Evolutionary conservation across 805 yeast species (phyloP).

Genomic region (Hemisphaericaspora nanyangensis): DNA sequence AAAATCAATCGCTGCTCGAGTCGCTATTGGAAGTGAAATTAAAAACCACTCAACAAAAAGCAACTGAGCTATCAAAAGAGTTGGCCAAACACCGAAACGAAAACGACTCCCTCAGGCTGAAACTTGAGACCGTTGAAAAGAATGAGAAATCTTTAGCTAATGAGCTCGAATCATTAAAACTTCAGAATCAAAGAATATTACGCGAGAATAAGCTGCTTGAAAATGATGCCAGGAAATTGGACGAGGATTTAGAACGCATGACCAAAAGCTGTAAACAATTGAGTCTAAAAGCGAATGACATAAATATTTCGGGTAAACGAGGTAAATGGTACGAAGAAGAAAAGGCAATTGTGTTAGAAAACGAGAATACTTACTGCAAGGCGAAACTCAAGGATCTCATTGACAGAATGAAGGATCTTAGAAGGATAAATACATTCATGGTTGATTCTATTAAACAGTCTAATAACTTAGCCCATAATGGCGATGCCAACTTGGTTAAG

Average conservation of each 20-base stretch:
- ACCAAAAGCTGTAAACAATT: conserved; percentile 4
- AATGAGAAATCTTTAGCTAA: conserved; percentile 4
- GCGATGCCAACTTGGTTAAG: conserved; percentile 16
- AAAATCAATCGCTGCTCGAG: conserved; percentile 1
- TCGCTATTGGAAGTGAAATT: conserved; percentile 6
- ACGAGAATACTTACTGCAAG: conserved; percentile 43
- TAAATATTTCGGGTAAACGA: not conserved
- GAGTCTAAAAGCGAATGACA: not conserved
- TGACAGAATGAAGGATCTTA: conserved; percentile 29
- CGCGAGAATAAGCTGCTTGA: conserved; percentile 9
- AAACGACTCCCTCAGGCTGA: not conserved
- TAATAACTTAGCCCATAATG: conserved; percentile 11
- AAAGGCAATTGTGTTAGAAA: conserved; percentile 22
- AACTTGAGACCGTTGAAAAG: not conserved
- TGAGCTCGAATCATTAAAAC: conserved; percentile 21
- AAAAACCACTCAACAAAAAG: conserved; percentile 2
- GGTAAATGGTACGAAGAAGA: not conserved
- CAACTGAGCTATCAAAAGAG: not conserved
- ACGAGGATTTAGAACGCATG: conserved; percentile 12
- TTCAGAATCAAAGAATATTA: conserved; percentile 9
- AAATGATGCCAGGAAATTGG: conserved; percentile 18
- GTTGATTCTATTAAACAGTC: conserved; percentile 26
- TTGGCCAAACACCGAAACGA: not conserved
- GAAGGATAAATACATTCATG: conserved; percentile 30
- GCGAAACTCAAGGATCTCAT: conserved; percentile 46